Base-by-base conservation (phyloP, 495 filamentous ascomycete species). In the Penicillium nucicola region DNA sequence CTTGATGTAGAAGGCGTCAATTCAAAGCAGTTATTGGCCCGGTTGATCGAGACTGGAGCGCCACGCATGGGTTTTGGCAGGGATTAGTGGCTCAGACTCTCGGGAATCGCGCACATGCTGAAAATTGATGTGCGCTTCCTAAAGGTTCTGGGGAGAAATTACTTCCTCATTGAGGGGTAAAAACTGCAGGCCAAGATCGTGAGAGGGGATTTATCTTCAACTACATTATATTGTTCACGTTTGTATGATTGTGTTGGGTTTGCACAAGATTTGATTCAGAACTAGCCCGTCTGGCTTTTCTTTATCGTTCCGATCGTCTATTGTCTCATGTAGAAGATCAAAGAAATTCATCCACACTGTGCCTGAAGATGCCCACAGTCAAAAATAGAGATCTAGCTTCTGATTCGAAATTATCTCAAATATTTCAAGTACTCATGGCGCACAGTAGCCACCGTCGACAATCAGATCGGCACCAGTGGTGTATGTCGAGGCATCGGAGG, bases 401-500 rank as follows among this genome's bases (percentile, higher is more conserved):
- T 51, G 33, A 19, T 12, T 20, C 23, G 40, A 38, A 12, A 34
- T 28, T 28, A 28, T 28, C 7, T 8, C 7, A 33, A 8, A 6
- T 34, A 5, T 7, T 15, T 42, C n/a, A n/a, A n/a, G n/a, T 20
- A 48, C 49, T 42, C 55, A 71, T 23, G 68, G 68, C n/a, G 67
- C 61, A 42, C 64, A 68, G 59, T 74, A 76, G 17, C 73, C 74
- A 34, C 88, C 88, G 60, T 92, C 88, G 30, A 89, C 79, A 22
- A 87, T 66, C 19, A 92, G 67, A 61, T 92, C 86, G 4, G 76
- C 76, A 2, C 89, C 92, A 6, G 88, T 96, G 2, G 87, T 95
- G 66, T 90, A 96, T 52, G 81, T 87, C 20, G 83, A 78, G 2
- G 90, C 90, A 69, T 95, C 90, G 11, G 84, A 88, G 4, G 89